Evolutionary conservation across 768 basidiomycete genomes (phyloP).

Genomic region (Exsudoporus frostii): DNA sequence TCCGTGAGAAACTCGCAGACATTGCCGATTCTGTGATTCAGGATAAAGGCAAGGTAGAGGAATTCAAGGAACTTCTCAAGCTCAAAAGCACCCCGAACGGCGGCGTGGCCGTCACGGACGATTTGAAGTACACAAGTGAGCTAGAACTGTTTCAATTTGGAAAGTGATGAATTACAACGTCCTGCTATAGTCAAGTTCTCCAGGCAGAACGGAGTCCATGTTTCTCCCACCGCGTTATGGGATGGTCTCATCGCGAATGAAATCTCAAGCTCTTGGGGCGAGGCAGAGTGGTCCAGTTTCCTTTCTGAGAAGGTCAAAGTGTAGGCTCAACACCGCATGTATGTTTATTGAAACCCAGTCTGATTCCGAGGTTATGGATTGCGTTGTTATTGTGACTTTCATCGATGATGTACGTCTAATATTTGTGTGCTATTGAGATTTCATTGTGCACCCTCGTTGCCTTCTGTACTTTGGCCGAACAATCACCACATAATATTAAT

Average conservation of each 20-base stretch:
- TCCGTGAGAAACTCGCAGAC: slow-evolving; percentile 67
- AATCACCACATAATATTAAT: background rate
- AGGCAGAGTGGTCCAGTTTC: slow-evolving; percentile 78
- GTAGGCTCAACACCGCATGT: slow-evolving; percentile 15
- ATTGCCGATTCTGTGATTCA: slow-evolving; percentile 57
- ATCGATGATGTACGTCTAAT: background rate
- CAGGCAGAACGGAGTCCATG: slow-evolving; percentile 89
- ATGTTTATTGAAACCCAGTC: background rate
- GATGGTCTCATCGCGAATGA: slow-evolving; percentile 72
- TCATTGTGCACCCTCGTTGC: background rate
- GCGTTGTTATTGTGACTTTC: background rate
- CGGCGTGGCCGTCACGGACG: slow-evolving; percentile 78
- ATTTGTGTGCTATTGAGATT: background rate
- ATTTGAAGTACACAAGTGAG: slow-evolving; percentile 87
- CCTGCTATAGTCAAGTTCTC: slow-evolving; percentile 72
- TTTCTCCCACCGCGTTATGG: slow-evolving; percentile 80
- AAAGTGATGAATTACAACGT: background rate
- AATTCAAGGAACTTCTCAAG: slow-evolving; percentile 60
- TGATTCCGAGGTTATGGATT: background rate
- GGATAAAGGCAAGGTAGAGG: slow-evolving; percentile 40
- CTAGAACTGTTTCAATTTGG: background rate
- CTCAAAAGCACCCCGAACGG: slow-evolving; percentile 70
- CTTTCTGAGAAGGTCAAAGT: slow-evolving; percentile 54
- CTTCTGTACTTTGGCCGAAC: background rate
- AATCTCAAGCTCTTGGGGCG: slow-evolving; percentile 79